Evolutionary conservation across 2,329 filamentous ascomycete genomes (phyloP), one percentile per base, ranked within the genome.

Genomic region (Bipolaris sorokiniana): DNA sequence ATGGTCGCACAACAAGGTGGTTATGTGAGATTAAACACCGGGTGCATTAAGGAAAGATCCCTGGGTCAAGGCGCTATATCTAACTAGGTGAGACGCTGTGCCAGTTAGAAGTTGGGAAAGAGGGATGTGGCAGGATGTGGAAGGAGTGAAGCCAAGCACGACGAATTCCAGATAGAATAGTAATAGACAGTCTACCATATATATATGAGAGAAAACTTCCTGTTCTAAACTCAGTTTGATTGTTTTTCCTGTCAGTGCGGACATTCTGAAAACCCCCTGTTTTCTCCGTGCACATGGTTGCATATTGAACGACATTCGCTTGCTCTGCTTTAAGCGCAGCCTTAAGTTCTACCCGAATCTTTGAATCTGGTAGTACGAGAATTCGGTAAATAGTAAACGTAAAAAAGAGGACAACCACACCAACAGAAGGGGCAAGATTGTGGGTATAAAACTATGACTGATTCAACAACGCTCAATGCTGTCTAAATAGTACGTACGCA

Each of bases 371-470:
- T 11, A 15, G 22, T 23, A 6, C 13, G 15, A 44, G n/a, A 16
- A 31, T 23, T 16, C 4, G 15, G 11, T 18, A 16, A 33, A 48
- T 3, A 26, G 5, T 11, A 22, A 23, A 20, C 9, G 22, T 7
- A 11, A 34, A 37, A 37, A 28, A n/a, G 15, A 18, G 3, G 3
- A 11, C 7, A 37, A 48, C 20, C n/a, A 44, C 15, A 15, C n/a
- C 7, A 16, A 13, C 13, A n/a, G 7, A 45, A 18, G 9, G 26
- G 11, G 26, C 23, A 10, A 37, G 16, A 28, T 26, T 13, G 4
- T 48, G 46, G 46, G 46, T 48, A 48, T 48, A 48, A 26, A 37
- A 18, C 46, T 38, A 37, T 37, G 45, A 22, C 26, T 54, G 31
- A 34, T 48, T 37, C 16, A 37, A 48, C 18, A 9, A 37, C 34